Percentiles rank a stretch among this genome's conserved stretches.
phyloP scores from a whole-genome alignment of 805 yeast genomes.

The Kodamaea neixiangensis region DNA sequence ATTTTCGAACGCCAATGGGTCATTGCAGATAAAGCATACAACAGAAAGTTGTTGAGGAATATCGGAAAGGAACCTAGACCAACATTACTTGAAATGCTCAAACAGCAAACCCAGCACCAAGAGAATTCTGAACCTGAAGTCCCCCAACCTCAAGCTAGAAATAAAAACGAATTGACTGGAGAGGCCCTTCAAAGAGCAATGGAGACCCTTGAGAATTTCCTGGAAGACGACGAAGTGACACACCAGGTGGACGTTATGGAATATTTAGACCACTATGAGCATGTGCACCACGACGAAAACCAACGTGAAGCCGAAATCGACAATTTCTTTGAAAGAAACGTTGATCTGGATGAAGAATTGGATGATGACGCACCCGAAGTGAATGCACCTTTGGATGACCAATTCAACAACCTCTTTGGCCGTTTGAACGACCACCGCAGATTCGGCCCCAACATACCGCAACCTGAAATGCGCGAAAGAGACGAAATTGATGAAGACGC shows the following conservation, averaged over 20 bases:
- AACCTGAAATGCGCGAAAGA: not conserved
- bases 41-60: conserved; percentile 54
- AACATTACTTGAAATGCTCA: conserved; percentile 38
- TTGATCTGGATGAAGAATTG: conserved; percentile 1
- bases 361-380: conserved; percentile 1
- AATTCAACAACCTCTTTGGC: not conserved
- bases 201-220: conserved; percentile 1
- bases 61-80: conserved; percentile 59
- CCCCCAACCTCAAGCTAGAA: not conserved
- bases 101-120: not conserved
- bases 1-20: conserved; percentile 72
- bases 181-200: not conserved
- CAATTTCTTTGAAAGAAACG: not conserved
- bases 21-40: conserved; percentile 67
- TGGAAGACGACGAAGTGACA: not conserved
- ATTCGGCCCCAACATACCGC: not conserved
- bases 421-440: conserved; percentile 4
- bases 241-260: conserved; percentile 1
- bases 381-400: not conserved
- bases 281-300: not conserved
- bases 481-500: conserved; percentile 3
- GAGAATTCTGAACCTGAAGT: not conserved
- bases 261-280: not conserved
- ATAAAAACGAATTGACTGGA: not conserved
- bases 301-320: conserved; percentile 2